Base-by-base conservation (phyloP, 2,329 filamentous ascomycete genomes). In the Ceratocystis huliohia region DNA sequence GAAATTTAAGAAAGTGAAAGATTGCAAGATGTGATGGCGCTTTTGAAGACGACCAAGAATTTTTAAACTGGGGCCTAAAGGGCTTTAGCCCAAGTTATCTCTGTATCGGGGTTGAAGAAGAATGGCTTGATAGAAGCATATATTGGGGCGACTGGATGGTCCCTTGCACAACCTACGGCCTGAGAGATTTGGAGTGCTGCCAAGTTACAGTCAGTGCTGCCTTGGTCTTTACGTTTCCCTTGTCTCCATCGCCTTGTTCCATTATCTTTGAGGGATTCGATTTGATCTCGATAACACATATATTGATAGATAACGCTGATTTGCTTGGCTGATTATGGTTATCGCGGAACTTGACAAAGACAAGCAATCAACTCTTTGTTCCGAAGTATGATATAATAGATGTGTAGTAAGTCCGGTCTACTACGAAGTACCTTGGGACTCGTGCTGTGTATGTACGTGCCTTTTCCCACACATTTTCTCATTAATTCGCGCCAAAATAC, bases 21-120 rank as follows among this genome's bases (percentile, higher is more conserved):
- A 48, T 50, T n/a, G 17, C 10, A 48, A 46, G 37, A 17, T 37
- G 13, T 15, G 37, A 17, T 7, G 17, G 25, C 8, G 28, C 48
- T 64, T 67, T 67, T 67, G 56, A 67, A 67, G 66, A 33, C 28
- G n/a, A 30, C 8, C 28, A 30, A 57, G 20, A 30, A 30, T 37
- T 59, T 59, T 59, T 59, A 30, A 30, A 59, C 53, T 59, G 53
- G 53, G 53, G 53, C 53, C 6, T 20, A 33, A 44, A 61, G 66
- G 66, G 66, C 61, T 64, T 28, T n/a, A 67, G 50, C 62, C 66
- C 66, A 67, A 44, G 13, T 53, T 65, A 65, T 65, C 50, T 13
- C 28, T 61, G 25, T 65, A 65, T 22, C 41, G 33, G 48, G 46
- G 46, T 5, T 50, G n/a, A 17, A 13, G 46, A n/a, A 13, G 1